Percentiles rank a stretch among this genome's conserved stretches.
These are phyloP conservation scores for Suhomyces wounanorum DNA, from an alignment of 1,139 yeast genomes.

Conservation along the genomic window DNA sequence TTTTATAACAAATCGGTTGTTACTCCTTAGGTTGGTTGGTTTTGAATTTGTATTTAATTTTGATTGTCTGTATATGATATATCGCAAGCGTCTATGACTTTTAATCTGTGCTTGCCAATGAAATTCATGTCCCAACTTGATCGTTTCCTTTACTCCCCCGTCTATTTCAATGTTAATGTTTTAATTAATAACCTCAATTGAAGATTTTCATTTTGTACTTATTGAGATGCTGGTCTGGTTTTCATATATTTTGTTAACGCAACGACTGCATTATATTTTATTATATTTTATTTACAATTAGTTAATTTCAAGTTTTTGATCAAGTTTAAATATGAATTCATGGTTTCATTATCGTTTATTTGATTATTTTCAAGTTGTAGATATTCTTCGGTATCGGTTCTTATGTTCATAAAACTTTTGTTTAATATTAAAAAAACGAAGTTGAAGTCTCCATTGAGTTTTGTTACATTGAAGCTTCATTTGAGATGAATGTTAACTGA, in stretches of 20 bases:
- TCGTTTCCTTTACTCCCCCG: not conserved
- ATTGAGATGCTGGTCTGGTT: not conserved
- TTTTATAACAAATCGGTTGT: not conserved
- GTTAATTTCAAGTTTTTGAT: not conserved
- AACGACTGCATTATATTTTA: slow-evolving; percentile 1
- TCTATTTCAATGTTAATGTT: not conserved
- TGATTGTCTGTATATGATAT: not conserved
- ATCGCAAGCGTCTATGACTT: not conserved
- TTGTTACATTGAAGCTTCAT: too few species aligned
- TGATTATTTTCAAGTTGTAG: too few species aligned
- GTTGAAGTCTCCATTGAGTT: too few species aligned
- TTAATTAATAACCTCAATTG: not conserved
- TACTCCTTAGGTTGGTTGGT: not conserved
- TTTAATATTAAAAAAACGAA: too few species aligned
- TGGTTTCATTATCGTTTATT: not conserved
- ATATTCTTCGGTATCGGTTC: too few species aligned
- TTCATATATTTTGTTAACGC: not conserved
- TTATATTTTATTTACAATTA: slow-evolving; percentile 3
- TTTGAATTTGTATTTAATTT: not conserved
- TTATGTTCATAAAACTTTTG: too few species aligned
- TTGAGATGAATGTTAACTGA: too few species aligned
- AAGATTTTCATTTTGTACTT: not conserved
- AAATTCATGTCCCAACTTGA: not conserved
- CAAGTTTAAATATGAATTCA: not conserved
- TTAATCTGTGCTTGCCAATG: not conserved